Conservation (phyloP, 1,284 basidiomycete species). For the Melanopsichium pennsylvanicum region DNA sequence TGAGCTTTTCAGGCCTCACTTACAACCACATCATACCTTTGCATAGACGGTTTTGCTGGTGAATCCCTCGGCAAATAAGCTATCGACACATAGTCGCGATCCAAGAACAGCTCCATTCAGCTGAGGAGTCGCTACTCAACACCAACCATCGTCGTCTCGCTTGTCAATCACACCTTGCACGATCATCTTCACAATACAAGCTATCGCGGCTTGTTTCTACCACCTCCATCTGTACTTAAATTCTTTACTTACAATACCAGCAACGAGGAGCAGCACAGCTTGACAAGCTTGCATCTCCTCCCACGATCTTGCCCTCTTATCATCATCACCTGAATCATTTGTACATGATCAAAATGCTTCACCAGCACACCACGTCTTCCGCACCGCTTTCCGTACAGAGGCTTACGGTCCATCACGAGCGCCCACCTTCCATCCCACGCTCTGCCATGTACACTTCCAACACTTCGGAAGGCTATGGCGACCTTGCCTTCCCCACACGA, state of each 20-base stretch:
- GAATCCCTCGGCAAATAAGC: no score
- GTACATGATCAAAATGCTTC: conserved; percentile 3
- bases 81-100: background rate
- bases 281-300: background rate
- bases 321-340: background rate
- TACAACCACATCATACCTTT: no score
- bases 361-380: conserved; percentile 5
- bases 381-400: conserved; percentile 3
- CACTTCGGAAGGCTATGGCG: background rate
- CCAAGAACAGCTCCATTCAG: conserved; percentile 30
- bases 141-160: background rate
- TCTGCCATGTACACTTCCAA: background rate
- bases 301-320: background rate
- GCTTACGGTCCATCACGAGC: conserved; percentile 23
- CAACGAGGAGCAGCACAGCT: no score
- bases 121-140: conserved; percentile 5
- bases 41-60: no score
- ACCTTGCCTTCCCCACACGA: conserved; percentile 3
- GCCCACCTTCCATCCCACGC: conserved; percentile 23
- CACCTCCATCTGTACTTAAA: no score
- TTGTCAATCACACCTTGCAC: background rate
- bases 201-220: no score
- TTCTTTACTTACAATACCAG: no score
- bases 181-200: background rate
- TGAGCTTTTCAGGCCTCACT: no score